Base-by-base conservation (phyloP, 2,329 filamentous ascomycete genomes). In the Nigrospora osmanthi region DNA sequence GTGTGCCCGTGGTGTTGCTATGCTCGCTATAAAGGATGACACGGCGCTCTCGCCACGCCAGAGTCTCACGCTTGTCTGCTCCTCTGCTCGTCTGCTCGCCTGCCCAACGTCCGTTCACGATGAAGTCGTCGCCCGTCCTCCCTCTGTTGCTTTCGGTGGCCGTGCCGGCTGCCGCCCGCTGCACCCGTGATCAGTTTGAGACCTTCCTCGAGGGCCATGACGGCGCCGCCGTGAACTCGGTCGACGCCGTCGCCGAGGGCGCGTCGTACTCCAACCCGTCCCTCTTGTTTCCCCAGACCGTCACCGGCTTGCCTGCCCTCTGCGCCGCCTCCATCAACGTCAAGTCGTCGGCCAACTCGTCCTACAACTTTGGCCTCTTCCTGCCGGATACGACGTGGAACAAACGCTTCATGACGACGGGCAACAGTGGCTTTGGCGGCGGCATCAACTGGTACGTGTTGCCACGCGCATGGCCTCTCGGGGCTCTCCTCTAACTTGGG, bases 301-400 rank as follows among this genome's bases (percentile, higher is more conserved):
- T 53, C 31, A 61, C 57, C 3, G 46, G 47, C 14, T 38, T 61
- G n/a, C 55, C 56, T 2, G 54, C 58, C 5, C 49, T 61, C 15
- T 61, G 58, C 35, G 56, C 58, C 6, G 54, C 60, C n/a, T 44
- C 47, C 5, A 50, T 61, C 45, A 60, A 60, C 19, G 53, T 61
- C 36, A 57, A 57, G 49, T 56, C 57, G 6, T 59, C 57, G 3
- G 46, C 44, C 16, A 58, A 44, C 43, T 55, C 56, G 9, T 58
- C 57, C 17, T 59, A 59, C 31, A 58, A 59, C 46, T 61, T 61
- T 35, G 58, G 57, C 14, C 48, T 61, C 6, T 59, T 60, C 34
- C 50, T 61, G 11, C 58, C 58, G 4, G 57, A 66, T 28, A 47
- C 46, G 7, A 54, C 52, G 2, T 61, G 58, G 58, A 60, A 60